These are phyloP conservation scores for Sistotremastrum suecicum DNA, from an alignment of 768 basidiomycete genomes.

Conservation along the genomic window DNA sequence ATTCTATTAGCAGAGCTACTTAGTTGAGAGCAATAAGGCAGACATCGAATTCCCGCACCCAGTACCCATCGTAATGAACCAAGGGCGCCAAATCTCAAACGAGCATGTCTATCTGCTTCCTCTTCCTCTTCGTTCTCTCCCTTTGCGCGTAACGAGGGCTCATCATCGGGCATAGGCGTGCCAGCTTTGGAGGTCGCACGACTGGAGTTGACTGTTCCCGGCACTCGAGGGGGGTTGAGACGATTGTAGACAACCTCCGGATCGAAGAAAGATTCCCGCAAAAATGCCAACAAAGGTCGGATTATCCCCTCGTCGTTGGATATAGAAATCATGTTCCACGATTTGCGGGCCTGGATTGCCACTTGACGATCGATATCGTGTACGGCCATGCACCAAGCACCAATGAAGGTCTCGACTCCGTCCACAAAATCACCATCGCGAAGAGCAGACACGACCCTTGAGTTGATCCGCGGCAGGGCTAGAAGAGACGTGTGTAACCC, in stretches of 20 bases:
- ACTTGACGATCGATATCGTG: constrained; percentile 63
- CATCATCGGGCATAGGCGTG: constrained; percentile 15
- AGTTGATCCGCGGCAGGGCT: constrained; percentile 23
- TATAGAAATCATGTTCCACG: constrained; percentile 34
- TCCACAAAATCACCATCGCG: constrained; percentile 34
- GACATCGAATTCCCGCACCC: constrained; percentile 25
- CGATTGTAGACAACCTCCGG: constrained; percentile 42
- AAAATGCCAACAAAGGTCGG: constrained; percentile 31
- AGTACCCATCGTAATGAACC: constrained; percentile 51
- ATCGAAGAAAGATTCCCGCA: constrained; percentile 42
- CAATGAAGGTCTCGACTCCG: constrained; percentile 44
- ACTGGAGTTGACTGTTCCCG: constrained; percentile 15
- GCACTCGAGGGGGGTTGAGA: constrained; percentile 41
- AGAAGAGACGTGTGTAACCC: constrained; percentile 54
- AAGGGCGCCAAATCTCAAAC: constrained; percentile 54
- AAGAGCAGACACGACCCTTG: constrained; percentile 11
- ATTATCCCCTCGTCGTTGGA: constrained; percentile 3
- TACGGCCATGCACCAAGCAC: constrained; percentile 59
- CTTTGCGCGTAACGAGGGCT: constrained; percentile 21
- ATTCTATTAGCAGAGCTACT: not conserved
- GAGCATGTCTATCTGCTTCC: constrained; percentile 52
- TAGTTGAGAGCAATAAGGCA: not conserved
- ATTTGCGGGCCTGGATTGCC: constrained; percentile 29
- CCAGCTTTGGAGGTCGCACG: constrained; percentile 17
- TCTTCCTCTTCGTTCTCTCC: constrained; percentile 52